phyloP scores from a whole-genome alignment of 2,329 filamentous ascomycete genomes.

The Talaromyces sp. region DNA sequence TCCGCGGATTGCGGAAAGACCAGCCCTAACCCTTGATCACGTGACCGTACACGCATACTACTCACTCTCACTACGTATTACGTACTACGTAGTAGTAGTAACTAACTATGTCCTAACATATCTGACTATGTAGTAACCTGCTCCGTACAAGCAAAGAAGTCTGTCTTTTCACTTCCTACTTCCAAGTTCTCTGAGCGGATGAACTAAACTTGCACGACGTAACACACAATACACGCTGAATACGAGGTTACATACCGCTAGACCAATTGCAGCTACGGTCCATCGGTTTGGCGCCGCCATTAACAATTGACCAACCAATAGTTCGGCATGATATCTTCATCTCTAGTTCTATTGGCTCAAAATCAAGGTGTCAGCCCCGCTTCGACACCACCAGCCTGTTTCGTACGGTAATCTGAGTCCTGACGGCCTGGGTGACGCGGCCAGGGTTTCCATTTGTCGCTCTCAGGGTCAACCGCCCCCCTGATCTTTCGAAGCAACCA shows the following conservation, averaged over 20 bases:
- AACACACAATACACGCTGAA: not conserved
- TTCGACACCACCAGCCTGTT: not conserved
- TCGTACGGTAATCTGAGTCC: not conserved
- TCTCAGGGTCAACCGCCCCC: not conserved
- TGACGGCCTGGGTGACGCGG: not conserved
- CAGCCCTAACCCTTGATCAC: not conserved
- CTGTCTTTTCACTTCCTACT: too few relatives aligned
- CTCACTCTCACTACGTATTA: too few relatives aligned
- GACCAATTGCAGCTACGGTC: not conserved
- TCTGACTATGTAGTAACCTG: too few relatives aligned
- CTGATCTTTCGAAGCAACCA: not conserved
- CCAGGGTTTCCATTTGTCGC: not conserved
- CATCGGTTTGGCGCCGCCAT: not conserved
- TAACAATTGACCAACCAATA: not conserved
- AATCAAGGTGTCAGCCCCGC: not conserved
- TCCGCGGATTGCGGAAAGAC: too few relatives aligned
- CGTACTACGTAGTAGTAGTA: too few relatives aligned
- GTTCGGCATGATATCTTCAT: too few relatives aligned
- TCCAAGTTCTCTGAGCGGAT: too few relatives aligned
- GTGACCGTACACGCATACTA: too few relatives aligned
- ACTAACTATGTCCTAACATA: too few relatives aligned
- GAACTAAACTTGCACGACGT: too few relatives aligned
- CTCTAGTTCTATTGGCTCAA: not conserved
- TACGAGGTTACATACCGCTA: not conserved
- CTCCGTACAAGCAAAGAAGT: too few relatives aligned